Conservation (phyloP, 768 basidiomycete genomes). For the Leccinellum luteum region DNA sequence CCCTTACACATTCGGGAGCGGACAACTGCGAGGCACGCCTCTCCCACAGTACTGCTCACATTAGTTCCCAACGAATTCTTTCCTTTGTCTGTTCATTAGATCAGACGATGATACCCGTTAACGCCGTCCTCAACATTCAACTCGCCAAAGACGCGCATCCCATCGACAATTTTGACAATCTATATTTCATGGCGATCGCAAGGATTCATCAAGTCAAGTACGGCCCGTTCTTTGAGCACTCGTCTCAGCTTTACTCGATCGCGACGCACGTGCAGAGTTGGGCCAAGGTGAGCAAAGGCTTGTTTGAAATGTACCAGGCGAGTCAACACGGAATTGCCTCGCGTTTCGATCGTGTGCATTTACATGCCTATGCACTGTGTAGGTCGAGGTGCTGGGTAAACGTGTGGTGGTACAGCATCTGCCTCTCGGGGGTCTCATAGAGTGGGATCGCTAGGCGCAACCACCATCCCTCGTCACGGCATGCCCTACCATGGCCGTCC, state of each 20-base stretch:
- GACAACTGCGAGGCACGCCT: slow-evolving; percentile 71
- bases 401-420: slow-evolving; percentile 96
- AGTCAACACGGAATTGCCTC: slow-evolving; percentile 5
- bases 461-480: neutral
- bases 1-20: slow-evolving; percentile 88
- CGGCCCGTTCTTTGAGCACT: slow-evolving; percentile 91
- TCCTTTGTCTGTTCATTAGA: slow-evolving; percentile 39
- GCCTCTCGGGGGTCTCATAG: slow-evolving; percentile 76
- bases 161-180: slow-evolving; percentile 45
- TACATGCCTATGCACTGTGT: slow-evolving; percentile 1
- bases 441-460: slow-evolving; percentile 48
- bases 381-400: slow-evolving; percentile 92
- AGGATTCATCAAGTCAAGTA: slow-evolving; percentile 79
- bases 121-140: slow-evolving; percentile 57
- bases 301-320: slow-evolving; percentile 96
- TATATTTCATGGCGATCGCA: slow-evolving; percentile 77
- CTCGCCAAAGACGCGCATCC: slow-evolving; percentile 27
- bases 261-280: slow-evolving; percentile 87
- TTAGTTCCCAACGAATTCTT: slow-evolving; percentile 1
- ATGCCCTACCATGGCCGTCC: slow-evolving; percentile 4
- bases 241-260: slow-evolving; percentile 84
- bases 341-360: neutral
- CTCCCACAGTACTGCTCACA: neutral
- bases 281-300: slow-evolving; percentile 84
- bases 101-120: slow-evolving; percentile 62